These are phyloP conservation scores for Backusella parvicylindrica DNA, from an alignment of 192 early-diverging fungal genomes.

Conservation along the genomic window DNA sequence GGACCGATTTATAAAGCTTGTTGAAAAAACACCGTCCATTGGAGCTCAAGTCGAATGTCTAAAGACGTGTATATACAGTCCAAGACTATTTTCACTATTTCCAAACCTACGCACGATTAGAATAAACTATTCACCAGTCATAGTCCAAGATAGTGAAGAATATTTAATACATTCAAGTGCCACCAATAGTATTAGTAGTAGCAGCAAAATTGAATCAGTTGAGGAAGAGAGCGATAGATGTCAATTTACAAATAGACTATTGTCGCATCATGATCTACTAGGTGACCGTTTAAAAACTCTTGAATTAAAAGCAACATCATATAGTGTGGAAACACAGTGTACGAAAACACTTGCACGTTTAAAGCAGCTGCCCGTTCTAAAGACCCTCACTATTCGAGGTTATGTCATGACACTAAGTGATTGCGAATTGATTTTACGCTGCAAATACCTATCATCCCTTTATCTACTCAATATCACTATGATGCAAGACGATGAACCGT, in stretches of 20 bases:
- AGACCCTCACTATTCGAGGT: neutral
- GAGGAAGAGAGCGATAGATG: neutral
- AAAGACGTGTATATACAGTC: neutral
- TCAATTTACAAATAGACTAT: neutral
- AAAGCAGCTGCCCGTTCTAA: neutral
- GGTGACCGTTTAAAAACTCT: neutral
- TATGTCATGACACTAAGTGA: neutral
- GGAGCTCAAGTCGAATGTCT: neutral
- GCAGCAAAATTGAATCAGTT: neutral
- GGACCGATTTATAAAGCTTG: neutral
- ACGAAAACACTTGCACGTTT: neutral
- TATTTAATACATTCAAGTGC: too few species aligned
- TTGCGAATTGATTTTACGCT: neutral
- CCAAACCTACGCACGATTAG: neutral
- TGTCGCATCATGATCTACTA: neutral
- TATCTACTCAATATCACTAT: neutral
- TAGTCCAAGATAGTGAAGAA: neutral
- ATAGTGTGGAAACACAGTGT: neutral
- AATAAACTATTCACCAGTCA: neutral
- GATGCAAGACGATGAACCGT: neutral
- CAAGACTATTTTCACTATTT: neutral
- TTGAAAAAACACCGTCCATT: neutral
- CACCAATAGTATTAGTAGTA: neutral
- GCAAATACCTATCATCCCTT: neutral
- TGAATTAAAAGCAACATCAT: neutral